phyloP scores from a whole-genome alignment of 257 asterid species.

The Thymus quinquecostatus region DNA sequence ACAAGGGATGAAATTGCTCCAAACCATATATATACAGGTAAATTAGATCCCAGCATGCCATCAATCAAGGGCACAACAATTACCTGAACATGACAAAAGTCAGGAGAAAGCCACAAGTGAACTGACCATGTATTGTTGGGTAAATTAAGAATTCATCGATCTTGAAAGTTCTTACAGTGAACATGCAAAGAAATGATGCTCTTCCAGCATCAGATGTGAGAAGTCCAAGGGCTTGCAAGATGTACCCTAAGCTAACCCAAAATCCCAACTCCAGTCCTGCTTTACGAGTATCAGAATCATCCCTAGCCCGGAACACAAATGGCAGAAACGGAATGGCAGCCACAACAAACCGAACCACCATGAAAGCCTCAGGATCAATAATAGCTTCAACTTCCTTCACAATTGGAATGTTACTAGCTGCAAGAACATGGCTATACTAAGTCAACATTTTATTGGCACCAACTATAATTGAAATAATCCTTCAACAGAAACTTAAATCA shows the following conservation, averaged over 20 bases:
- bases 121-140: constrained; percentile 10
- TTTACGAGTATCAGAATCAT: constrained; percentile 58
- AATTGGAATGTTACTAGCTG: constrained; percentile 85
- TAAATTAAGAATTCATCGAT: background rate
- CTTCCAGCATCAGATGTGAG: constrained; percentile 88
- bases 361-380: constrained; percentile 73
- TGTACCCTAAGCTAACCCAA: constrained; percentile 82
- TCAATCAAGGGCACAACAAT: constrained; percentile 87
- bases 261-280: constrained; percentile 80
- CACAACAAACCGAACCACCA: constrained; percentile 62
- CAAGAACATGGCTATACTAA: constrained; percentile 21
- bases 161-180: constrained; percentile 57
- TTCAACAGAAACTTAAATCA: background rate
- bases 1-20: constrained; percentile 69
- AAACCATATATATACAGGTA: constrained; percentile 81
- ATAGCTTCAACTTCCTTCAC: constrained; percentile 79
- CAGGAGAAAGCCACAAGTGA: constrained; percentile 27
- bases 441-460: constrained; percentile 7
- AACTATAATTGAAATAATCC: constrained; percentile 11
- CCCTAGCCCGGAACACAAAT: constrained; percentile 52
- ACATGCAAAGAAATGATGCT: constrained; percentile 74
- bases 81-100: constrained; percentile 51
- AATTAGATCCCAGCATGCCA: constrained; percentile 65
- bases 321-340: constrained; percentile 71
- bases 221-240: constrained; percentile 79